A percentile compares a stretch with the other conserved stretches of the same genome.
phyloP scores from a whole-genome alignment of 495 filamentous ascomycete genomes.

The Penicillium atrosanguineum region DNA sequence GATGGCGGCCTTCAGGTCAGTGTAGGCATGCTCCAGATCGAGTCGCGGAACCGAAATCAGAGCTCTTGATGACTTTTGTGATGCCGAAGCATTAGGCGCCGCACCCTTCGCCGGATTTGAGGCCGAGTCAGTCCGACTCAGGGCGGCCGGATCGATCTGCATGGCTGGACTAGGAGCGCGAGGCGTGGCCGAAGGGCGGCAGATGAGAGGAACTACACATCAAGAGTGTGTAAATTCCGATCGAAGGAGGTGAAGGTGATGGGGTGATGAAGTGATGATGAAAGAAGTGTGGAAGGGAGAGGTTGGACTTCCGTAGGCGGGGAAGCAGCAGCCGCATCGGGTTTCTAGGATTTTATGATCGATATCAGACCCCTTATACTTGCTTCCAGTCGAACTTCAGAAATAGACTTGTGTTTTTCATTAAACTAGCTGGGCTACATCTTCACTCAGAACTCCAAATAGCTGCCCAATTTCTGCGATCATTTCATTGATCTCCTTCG shows the following conservation, averaged over 20 bases:
- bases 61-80: slow-evolving; percentile 55
- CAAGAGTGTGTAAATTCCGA: slow-evolving; percentile 16
- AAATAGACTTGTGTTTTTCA: neutral
- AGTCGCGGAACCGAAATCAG: slow-evolving; percentile 75
- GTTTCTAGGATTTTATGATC: neutral
- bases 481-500: slow-evolving; percentile 48
- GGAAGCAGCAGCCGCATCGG: too few species aligned
- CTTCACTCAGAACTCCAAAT: slow-evolving; percentile 76
- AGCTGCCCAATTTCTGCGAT: slow-evolving; percentile 49
- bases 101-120: slow-evolving; percentile 62
- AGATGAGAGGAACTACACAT: slow-evolving; percentile 35
- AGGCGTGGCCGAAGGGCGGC: slow-evolving; percentile 43
- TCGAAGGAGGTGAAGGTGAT: slow-evolving; percentile 4
- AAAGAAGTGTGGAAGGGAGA: slow-evolving; percentile 15
- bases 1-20: slow-evolving; percentile 76
- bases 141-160: slow-evolving; percentile 84
- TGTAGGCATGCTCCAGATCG: slow-evolving; percentile 87
- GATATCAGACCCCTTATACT: neutral
- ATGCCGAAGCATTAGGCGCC: slow-evolving; percentile 52
- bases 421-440: slow-evolving; percentile 58
- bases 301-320: slow-evolving; percentile 15
- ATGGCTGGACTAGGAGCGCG: slow-evolving; percentile 52
- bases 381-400: neutral
- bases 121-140: slow-evolving; percentile 66
- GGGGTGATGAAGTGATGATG: slow-evolving; percentile 30